Evolutionary conservation across 768 basidiomycete genomes (phyloP), one percentile per base, ranked within the genome.

Genomic region (Leucosporidium yakuticum): DNA sequence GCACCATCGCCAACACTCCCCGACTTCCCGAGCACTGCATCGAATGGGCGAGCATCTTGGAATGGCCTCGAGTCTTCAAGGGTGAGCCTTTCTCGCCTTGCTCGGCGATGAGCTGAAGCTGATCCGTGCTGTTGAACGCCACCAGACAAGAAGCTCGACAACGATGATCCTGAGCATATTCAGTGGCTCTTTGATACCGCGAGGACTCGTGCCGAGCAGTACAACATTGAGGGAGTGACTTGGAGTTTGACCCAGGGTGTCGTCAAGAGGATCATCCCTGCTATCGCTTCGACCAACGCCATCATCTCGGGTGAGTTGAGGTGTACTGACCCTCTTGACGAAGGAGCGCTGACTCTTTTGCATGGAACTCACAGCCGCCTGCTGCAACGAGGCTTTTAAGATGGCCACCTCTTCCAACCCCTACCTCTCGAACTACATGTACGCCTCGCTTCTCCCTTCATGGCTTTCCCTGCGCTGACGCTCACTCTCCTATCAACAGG

Each of bases 321-420:
- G 4, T 3, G 20, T 6, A 20, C 9, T 20, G 32, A 4, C 29
- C 15, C 39, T 27, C 25, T 59, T 2, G 15, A 54, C 6, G 55
- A 36, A 32, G n/a, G n/a, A 58, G 2, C 29, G 14, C 48, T 21
- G 27, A 63, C 21, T 4, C 65, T 34, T 48, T 20, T 5, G 47
- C 17, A 20, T 34, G 47, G 31, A 47, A 63, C 57, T 44, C 47
- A 31, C 69, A 90, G 95, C 95, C 49, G 89, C 94, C 3, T 98
- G 95, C 80, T 98, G 95, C 77, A 98, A 96, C 75, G 96, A 99
- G 79, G 96, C 96, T 21, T 95, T 99, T 83, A 99, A 99, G 80
- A 91, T 99, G 67, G 94, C 91, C 29, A 98, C 96, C 0, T 90
- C 87, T 71, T 91, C 90, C 29, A 95, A 94, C 0, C 91, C 93